phyloP scores from a whole-genome alignment of 1,284 basidiomycete genomes.

The Sanghuangporus weigelae region DNA sequence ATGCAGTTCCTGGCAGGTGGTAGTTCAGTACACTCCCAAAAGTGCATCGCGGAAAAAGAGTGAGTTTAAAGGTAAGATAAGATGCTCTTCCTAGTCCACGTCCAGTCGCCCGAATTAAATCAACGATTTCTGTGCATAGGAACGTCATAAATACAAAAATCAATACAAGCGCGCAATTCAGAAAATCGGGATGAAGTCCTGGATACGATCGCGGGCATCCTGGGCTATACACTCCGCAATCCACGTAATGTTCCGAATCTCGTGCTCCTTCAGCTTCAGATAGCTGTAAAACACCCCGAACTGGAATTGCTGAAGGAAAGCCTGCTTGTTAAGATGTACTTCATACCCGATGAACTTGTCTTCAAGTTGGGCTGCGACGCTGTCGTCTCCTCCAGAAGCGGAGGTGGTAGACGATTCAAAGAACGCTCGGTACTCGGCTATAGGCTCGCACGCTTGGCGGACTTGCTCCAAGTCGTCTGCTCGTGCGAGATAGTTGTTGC shows the following conservation, averaged over 20 bases:
- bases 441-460: constrained; percentile 79
- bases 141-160: not conserved
- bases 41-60: too few species aligned
- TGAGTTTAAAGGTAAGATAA: too few species aligned
- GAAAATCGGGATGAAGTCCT: constrained; percentile 88
- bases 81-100: too few species aligned
- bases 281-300: constrained; percentile 91
- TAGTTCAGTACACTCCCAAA: too few species aligned
- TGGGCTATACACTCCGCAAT: constrained; percentile 97
- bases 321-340: constrained; percentile 89
- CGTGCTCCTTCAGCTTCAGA: constrained; percentile 98
- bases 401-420: constrained; percentile 58
- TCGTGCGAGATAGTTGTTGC: constrained; percentile 90
- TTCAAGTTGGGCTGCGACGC: constrained; percentile 71
- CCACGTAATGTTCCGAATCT: constrained; percentile 96
- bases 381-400: constrained; percentile 29
- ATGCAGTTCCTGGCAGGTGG: too few species aligned
- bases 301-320: constrained; percentile 95
- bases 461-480: constrained; percentile 97
- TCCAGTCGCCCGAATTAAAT: not conserved
- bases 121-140: not conserved
- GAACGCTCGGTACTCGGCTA: constrained; percentile 89
- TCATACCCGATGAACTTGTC: constrained; percentile 95
- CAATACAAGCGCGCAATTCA: constrained; percentile 27
- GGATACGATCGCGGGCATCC: constrained; percentile 88